These are phyloP conservation scores for Jaapia argillacea DNA, from an alignment of 768 basidiomycete species.

Conservation along the genomic window DNA sequence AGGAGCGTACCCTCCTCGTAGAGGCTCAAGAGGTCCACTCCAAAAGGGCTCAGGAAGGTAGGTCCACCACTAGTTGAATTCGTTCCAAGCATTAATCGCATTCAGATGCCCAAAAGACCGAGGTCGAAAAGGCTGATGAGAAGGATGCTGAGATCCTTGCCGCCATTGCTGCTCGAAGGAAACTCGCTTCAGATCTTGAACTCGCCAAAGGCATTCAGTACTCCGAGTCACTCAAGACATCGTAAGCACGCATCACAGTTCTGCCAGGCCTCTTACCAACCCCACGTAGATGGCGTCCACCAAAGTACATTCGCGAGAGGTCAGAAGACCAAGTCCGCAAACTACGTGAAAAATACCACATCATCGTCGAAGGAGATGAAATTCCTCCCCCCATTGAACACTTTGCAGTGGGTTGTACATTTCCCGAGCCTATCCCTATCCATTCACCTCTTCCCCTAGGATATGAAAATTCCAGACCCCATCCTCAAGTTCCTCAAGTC, in stretches of 20 bases:
- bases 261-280: slow-evolving; percentile 1
- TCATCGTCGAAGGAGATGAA: slow-evolving; percentile 89
- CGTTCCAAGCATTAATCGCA: slow-evolving; percentile 1
- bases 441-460: slow-evolving; percentile 39
- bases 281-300: slow-evolving; percentile 74
- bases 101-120: slow-evolving; percentile 81
- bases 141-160: slow-evolving; percentile 85
- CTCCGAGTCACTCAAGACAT: slow-evolving; percentile 73
- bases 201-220: slow-evolving; percentile 90
- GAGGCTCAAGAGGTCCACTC: slow-evolving; percentile 95
- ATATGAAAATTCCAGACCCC: slow-evolving; percentile 95
- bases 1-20: slow-evolving; percentile 78
- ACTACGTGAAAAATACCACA: slow-evolving; percentile 86
- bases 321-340: slow-evolving; percentile 58
- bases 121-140: slow-evolving; percentile 77
- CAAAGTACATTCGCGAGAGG: slow-evolving; percentile 68
- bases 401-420: slow-evolving; percentile 48
- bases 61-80: slow-evolving; percentile 6
- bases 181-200: slow-evolving; percentile 88
- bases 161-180: slow-evolving; percentile 84
- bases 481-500: slow-evolving; percentile 76
- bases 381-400: slow-evolving; percentile 89
- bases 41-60: slow-evolving; percentile 74
- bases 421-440: neutral
- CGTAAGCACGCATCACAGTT: slow-evolving; percentile 36